Percentiles rank a stretch among this genome's conserved stretches.
These are phyloP conservation scores for Angophora floribunda DNA, from an alignment of 345 rosid genomes.

Conservation along the genomic window DNA sequence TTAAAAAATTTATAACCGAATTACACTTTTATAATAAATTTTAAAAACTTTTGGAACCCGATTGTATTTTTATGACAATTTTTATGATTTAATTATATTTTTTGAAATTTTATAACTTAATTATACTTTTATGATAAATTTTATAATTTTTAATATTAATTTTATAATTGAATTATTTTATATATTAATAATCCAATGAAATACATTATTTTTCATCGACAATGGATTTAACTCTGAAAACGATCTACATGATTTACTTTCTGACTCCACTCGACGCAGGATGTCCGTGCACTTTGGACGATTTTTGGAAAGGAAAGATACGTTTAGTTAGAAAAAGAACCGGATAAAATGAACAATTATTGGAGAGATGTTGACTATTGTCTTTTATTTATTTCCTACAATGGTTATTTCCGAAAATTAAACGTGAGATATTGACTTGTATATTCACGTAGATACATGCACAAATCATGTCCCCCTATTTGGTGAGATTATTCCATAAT, in stretches of 20 bases:
- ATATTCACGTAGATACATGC: not conserved
- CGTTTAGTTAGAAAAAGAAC: not conserved
- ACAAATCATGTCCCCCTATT: no score
- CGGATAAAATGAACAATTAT: not conserved
- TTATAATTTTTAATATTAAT: no score
- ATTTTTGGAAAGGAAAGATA: not conserved
- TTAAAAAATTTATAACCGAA: no score
- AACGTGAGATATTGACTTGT: not conserved
- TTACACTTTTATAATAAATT: no score
- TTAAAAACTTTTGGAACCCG: no score
- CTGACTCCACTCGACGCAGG: not conserved
- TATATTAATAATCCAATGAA: not conserved
- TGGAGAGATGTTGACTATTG: not conserved
- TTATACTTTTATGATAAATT: no score
- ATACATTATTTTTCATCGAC: accelerated
- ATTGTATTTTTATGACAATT: no score
- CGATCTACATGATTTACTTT: not conserved
- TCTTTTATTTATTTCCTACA: not conserved
- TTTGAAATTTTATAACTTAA: no score
- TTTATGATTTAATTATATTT: no score
- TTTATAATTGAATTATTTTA: no score
- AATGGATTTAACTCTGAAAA: not conserved
- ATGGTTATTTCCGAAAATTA: not conserved
- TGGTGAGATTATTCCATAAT: not conserved
- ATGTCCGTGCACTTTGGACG: no score